Evolutionary conservation across 2,329 filamentous ascomycete genomes (phyloP), one percentile per base, ranked within the genome.

Genomic region (Botrytis medusae): DNA sequence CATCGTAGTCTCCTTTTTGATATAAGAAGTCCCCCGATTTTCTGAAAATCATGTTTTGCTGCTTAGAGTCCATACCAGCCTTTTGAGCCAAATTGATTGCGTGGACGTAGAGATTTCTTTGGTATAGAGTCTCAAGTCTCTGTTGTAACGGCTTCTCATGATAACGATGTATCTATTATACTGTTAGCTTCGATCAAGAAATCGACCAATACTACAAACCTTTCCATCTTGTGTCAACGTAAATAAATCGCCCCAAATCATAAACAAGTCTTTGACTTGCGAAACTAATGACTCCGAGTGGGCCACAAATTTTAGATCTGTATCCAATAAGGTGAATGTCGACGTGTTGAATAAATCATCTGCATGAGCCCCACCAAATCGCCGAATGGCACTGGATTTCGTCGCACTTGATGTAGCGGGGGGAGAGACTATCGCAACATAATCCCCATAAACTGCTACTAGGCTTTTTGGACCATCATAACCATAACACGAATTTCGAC

Each of bases 11-110:
- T 7, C 93, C 94, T 79, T 97, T 97, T 77, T 97, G 93, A 79
- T 99, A 98, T 5, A 98, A 83, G 79, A 95, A 93, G 81, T 99
- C 96, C 20, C 95, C 96, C 82, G 97, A 98, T 81, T 92, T 95
- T 74, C 95, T 91, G 80, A 95, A 97, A 74, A 99, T 99, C 73
- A 93, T 86, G 79, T 97, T 98, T 78, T 97, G 93, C 81, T 98
- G 93, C 64, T 91, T 85, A 4, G 85, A 83, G 81, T 95, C 93
- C 79, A 98, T 87, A 1, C 94, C 93, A 16, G 92, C 91, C 82
- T 97, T 97, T 79, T 97, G 94, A 0, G 96, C 96, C 73, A 99
- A 86, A 78, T 95, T 97, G 77, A 98, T 96, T 1, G 96, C 96
- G 67, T 97, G 84, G 0, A 95, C 91, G 79, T 95, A 99, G 75